Evolutionary conservation across 108 stramenopile genomes (phyloP).

Genomic region (Thalassiosira profunda): DNA sequence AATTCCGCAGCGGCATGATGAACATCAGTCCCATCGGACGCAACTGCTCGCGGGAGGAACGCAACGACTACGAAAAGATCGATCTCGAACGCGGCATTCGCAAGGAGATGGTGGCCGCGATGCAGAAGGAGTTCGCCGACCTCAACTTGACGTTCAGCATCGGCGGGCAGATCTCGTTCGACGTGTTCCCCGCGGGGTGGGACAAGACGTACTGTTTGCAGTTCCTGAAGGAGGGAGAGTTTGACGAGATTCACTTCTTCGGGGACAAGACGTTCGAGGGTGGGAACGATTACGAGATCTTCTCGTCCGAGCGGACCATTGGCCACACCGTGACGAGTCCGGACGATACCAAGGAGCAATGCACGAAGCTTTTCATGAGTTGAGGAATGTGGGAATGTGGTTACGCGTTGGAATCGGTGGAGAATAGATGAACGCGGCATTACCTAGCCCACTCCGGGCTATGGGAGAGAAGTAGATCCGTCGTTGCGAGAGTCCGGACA

Average conservation of each 20-base stretch:
- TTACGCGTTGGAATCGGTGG: no score
- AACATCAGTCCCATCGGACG: constrained; percentile 99
- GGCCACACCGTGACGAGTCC: constrained; percentile 97
- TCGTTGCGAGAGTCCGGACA: no score
- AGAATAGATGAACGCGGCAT: no score
- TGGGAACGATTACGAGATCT: constrained; percentile 99
- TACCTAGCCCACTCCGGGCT: no score
- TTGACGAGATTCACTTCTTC: constrained; percentile 99
- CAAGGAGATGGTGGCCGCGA: constrained; percentile 93
- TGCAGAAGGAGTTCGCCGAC: constrained; percentile 93
- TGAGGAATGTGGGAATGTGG: background rate
- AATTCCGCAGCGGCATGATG: constrained; percentile 99
- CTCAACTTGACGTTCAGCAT: constrained; percentile 95
- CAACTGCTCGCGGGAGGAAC: constrained; percentile 98
- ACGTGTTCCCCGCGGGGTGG: constrained; percentile 98
- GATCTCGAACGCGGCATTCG: constrained; percentile 89
- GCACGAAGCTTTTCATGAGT: constrained; percentile 88
- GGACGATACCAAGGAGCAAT: constrained; percentile 96
- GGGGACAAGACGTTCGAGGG: constrained; percentile 99
- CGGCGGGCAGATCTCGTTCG: constrained; percentile 99
- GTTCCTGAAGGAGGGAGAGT: constrained; percentile 81
- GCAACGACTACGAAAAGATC: constrained; percentile 97
- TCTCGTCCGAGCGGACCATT: constrained; percentile 90
- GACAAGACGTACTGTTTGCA: constrained; percentile 99
- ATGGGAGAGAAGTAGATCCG: no score